Base-by-base conservation (phyloP, 148 eudicot species). In the Rheum nobile region DNA sequence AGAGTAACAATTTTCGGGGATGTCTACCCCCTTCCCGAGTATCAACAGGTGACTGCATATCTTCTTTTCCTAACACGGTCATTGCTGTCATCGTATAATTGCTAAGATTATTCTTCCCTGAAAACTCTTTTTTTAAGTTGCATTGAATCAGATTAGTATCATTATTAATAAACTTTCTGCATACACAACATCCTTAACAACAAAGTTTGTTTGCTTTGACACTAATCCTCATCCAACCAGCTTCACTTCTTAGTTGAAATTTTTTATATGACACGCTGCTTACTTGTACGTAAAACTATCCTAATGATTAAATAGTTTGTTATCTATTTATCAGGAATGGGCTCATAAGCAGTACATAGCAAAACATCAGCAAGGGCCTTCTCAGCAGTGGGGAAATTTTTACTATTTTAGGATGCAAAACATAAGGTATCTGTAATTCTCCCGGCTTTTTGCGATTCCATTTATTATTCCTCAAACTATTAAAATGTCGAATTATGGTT, bases 341-440 rank as follows among this genome's bases (percentile, higher is more conserved):
- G 99, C 97, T 76, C 97, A 96, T 81, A 88, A 91, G 81, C 96
- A 87, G 80, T 92, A 95, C 69, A 88, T 95, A 74, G 88, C 81
- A 71, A 95, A 95, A 76, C 97, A 90, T 78, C 99, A 88, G 19
- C 99, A 95, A 77, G 99, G 97, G 47, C 99, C 99, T 82, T 90
- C 99, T 72, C 97, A 95, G 75, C 93, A 95, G 76, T 95, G 99
- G 99, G 99, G 99, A 44, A 95, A 91, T 83, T 95, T 92, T 83
- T 87, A 86, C 83, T 95, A 95, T 82, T 95, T 95, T 55, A 84
- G 99, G 81, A 95, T 95, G 99, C 96, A 91, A 75, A 90, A 88
- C 77, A 92, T 95, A 81, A 91, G 96, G 97, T 88, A 37, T 26
- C 35, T 31, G 3, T 7, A 57, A 14, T 54, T 26, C 17, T 57